These are phyloP conservation scores for Lachancea fermentati DNA, from an alignment of 805 yeast species.

Conservation along the genomic window DNA sequence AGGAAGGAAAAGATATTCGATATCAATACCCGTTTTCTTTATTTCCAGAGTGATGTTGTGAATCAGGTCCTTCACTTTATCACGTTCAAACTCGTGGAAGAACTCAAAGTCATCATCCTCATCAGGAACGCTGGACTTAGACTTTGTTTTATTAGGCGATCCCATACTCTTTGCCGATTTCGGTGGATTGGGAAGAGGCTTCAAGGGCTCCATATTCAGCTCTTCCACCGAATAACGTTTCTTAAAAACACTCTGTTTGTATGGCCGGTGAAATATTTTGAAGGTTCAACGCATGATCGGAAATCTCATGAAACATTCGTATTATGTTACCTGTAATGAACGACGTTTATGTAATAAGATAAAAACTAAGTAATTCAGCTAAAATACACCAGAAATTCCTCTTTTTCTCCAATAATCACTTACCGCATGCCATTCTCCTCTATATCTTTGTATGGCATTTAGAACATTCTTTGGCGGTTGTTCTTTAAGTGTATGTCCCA, in stretches of 20 bases:
- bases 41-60: slow-evolving; percentile 69
- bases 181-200: slow-evolving; percentile 12
- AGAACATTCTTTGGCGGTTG: slow-evolving; percentile 47
- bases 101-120: slow-evolving; percentile 31
- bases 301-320: no score
- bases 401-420: slow-evolving; percentile 87
- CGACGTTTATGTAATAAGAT: not conserved
- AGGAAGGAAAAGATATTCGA: slow-evolving; percentile 72
- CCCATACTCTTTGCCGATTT: not conserved
- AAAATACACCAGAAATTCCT: slow-evolving; percentile 39
- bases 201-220: slow-evolving; percentile 7
- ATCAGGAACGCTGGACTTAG: not conserved
- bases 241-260: not conserved
- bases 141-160: not conserved
- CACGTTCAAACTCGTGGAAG: slow-evolving; percentile 50
- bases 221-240: not conserved
- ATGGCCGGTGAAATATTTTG: not conserved
- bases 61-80: slow-evolving; percentile 59
- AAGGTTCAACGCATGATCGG: not conserved
- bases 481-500: slow-evolving; percentile 46
- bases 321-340: not conserved
- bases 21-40: slow-evolving; percentile 61
- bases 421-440: slow-evolving; percentile 60
- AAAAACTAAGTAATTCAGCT: not conserved
- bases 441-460: slow-evolving; percentile 45